Conservation (phyloP, 352 stramenopile species). For the Globisporangium spiculum region DNA sequence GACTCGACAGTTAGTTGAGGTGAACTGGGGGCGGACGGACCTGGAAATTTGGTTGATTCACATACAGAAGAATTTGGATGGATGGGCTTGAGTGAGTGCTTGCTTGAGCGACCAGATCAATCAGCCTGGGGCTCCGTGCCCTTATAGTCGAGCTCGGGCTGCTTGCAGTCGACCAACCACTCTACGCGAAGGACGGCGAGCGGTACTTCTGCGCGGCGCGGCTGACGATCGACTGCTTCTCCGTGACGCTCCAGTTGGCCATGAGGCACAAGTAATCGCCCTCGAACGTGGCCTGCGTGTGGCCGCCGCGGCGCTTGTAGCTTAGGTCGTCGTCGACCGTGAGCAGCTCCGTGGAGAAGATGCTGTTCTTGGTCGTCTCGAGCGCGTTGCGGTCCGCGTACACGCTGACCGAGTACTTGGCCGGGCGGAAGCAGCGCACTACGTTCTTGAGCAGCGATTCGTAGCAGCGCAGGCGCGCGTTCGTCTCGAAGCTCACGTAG, state of each 20-base stretch:
- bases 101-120: not conserved
- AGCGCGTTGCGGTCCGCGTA: conserved; percentile 90
- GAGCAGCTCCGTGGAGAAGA: conserved; percentile 73
- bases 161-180: not conserved
- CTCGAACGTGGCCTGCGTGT: conserved; percentile 84
- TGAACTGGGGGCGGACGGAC: not conserved
- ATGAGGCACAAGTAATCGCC: conserved; percentile 85
- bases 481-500: conserved; percentile 99
- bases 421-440: conserved; percentile 96
- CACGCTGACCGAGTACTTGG: conserved; percentile 97
- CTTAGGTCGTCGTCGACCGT: conserved; percentile 68
- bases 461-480: conserved; percentile 83
- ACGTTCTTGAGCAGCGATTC: conserved; percentile 96
- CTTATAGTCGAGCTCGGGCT: not conserved
- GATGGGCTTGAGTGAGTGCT: not conserved
- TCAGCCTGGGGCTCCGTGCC: not conserved
- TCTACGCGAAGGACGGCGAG: conserved; percentile 74
- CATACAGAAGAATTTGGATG: not conserved
- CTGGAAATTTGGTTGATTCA: not conserved
- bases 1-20: not conserved
- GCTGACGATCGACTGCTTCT: conserved; percentile 30
- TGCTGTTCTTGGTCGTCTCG: conserved; percentile 61
- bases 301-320: conserved; percentile 81
- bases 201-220: conserved; percentile 62
- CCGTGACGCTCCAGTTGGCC: conserved; percentile 66